phyloP scores from a whole-genome alignment of 768 basidiomycete species.

The Suillus discolor region DNA sequence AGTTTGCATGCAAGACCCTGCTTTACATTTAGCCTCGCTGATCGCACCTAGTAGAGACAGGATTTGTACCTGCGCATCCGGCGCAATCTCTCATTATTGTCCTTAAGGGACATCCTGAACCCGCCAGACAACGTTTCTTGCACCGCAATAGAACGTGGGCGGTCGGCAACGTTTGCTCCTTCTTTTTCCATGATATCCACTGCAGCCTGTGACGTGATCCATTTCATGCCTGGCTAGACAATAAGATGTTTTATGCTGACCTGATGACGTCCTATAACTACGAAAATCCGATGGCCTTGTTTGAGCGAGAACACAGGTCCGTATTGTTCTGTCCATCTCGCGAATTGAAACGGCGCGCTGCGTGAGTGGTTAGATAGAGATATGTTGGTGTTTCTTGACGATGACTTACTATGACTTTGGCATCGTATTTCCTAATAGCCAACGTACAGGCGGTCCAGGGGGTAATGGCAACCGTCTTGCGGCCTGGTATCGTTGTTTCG shows the following conservation, averaged over 20 bases:
- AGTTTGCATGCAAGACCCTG: not conserved
- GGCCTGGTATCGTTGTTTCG: not conserved
- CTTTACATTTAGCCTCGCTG: not conserved
- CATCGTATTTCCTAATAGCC: constrained; percentile 27
- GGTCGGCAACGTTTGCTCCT: constrained; percentile 34
- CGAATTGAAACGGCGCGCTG: constrained; percentile 34
- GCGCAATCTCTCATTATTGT: constrained; percentile 32
- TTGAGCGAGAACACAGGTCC: constrained; percentile 60
- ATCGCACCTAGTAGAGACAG: not conserved
- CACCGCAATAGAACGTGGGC: constrained; percentile 39
- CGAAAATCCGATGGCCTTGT: constrained; percentile 37
- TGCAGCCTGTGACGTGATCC: constrained; percentile 37
- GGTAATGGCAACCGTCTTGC: constrained; percentile 18
- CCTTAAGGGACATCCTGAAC: constrained; percentile 31
- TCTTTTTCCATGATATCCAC: constrained; percentile 44
- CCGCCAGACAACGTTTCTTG: constrained; percentile 37
- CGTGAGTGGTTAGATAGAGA: not conserved
- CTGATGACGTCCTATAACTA: constrained; percentile 28
- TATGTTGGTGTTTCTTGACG: not conserved
- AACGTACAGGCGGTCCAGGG: constrained; percentile 26
- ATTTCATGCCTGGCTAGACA: not conserved
- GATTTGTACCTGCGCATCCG: constrained; percentile 14
- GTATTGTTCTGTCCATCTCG: constrained; percentile 59
- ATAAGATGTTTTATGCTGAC: not conserved
- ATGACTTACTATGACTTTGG: constrained; percentile 29